Conservation (phyloP, 225 moss, liverwort and hornwort species). For the Asterella californica region DNA sequence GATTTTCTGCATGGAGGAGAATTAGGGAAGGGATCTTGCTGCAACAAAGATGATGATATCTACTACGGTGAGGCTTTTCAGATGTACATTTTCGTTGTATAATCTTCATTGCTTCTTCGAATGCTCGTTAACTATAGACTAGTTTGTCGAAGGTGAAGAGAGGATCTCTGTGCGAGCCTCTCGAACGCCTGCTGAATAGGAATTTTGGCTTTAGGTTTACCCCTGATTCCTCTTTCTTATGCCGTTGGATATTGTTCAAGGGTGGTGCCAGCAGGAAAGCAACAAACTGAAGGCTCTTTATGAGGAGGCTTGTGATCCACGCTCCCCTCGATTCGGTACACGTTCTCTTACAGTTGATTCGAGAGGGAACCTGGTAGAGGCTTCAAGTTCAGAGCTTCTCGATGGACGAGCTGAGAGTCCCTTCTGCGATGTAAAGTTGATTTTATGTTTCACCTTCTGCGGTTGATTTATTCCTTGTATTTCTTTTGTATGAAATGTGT, state of each 20-base stretch:
- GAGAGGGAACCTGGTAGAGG: slow-evolving; percentile 37
- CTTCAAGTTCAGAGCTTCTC: slow-evolving; percentile 35
- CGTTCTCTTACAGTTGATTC: slow-evolving; percentile 40
- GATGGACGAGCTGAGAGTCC: slow-evolving; percentile 44
- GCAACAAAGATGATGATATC: slow-evolving; percentile 50
- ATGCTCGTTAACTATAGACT: background rate
- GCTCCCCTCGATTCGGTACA: slow-evolving; percentile 41
- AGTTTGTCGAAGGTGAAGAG: background rate
- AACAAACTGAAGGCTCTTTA: slow-evolving; percentile 33
- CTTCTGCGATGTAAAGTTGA: slow-evolving; percentile 42
- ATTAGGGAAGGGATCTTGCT: slow-evolving; percentile 46
- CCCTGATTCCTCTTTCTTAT: background rate
- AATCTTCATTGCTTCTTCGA: background rate
- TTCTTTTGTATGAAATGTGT: background rate
- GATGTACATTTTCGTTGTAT: background rate
- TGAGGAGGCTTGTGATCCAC: slow-evolving; percentile 47
- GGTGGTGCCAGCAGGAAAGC: slow-evolving; percentile 44
- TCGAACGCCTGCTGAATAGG: too few relatives aligned
- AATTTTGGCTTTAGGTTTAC: background rate
- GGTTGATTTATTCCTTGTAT: background rate
- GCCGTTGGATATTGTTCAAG: slow-evolving; percentile 34
- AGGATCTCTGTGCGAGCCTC: background rate
- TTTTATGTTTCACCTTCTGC: background rate
- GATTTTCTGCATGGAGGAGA: slow-evolving; percentile 54
- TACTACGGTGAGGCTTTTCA: slow-evolving; percentile 36